phyloP scores from a whole-genome alignment of 768 basidiomycete genomes.

The Suillus fuscotomentosus region DNA sequence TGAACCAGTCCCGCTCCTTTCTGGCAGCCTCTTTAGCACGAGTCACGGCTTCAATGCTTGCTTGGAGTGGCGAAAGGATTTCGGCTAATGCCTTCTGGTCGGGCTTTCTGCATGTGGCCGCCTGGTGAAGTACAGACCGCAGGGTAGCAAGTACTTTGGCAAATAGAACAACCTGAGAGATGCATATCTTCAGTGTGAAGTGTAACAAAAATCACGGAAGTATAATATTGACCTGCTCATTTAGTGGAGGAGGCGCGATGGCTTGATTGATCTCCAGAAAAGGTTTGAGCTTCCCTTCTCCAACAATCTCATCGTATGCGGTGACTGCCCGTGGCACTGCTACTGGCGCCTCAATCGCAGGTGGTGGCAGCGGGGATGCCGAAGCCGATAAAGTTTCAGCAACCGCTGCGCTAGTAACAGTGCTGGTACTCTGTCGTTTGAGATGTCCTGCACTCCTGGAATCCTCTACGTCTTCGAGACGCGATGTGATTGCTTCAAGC shows the following conservation, averaged over 20 bases:
- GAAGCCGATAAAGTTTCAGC: constrained; percentile 26
- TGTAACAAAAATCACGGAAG: not conserved
- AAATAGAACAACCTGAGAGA: constrained; percentile 62
- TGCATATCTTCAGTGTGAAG: constrained; percentile 6
- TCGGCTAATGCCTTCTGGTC: constrained; percentile 53
- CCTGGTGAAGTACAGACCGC: constrained; percentile 64
- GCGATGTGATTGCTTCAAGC: constrained; percentile 89
- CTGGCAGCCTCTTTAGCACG: constrained; percentile 80
- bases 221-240: constrained; percentile 66
- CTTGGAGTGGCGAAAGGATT: constrained; percentile 66
- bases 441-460: constrained; percentile 19
- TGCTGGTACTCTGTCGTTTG: constrained; percentile 30
- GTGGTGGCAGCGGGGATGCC: constrained; percentile 29
- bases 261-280: constrained; percentile 71
- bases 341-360: constrained; percentile 35
- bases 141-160: constrained; percentile 66
- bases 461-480: constrained; percentile 91
- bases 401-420: constrained; percentile 25
- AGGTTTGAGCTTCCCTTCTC: constrained; percentile 71
- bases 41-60: constrained; percentile 72
- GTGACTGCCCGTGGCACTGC: constrained; percentile 57
- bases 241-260: constrained; percentile 66
- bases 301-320: constrained; percentile 72
- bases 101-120: constrained; percentile 79
- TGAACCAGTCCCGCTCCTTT: constrained; percentile 78